phyloP scores from a whole-genome alignment of 495 filamentous ascomycete species.

The Lasiosphaeris hirsuta region DNA sequence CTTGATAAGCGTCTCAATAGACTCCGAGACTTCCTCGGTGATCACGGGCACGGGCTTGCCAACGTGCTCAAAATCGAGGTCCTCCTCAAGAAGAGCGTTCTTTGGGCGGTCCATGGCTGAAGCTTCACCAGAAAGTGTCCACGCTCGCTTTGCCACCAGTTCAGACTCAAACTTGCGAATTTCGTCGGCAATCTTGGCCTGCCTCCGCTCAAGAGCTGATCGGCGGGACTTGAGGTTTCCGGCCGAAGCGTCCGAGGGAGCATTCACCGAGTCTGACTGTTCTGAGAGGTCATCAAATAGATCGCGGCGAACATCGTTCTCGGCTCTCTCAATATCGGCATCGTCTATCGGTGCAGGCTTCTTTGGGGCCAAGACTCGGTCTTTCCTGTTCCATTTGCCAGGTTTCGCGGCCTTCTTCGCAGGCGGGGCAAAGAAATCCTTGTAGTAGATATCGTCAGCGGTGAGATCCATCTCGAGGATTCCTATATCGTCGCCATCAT shows the following conservation, averaged over 20 bases:
- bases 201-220: slow-evolving; percentile 81
- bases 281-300: slow-evolving; percentile 81
- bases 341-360: slow-evolving; percentile 39
- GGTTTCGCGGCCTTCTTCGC: slow-evolving; percentile 56
- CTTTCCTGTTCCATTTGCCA: slow-evolving; percentile 35
- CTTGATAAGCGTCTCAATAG: slow-evolving; percentile 92
- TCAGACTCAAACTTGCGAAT: slow-evolving; percentile 87
- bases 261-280: slow-evolving; percentile 51
- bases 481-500: slow-evolving; percentile 51
- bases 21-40: slow-evolving; percentile 88
- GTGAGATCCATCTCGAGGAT: slow-evolving; percentile 58
- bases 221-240: slow-evolving; percentile 54
- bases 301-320: slow-evolving; percentile 85
- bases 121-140: slow-evolving; percentile 89
- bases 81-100: slow-evolving; percentile 91
- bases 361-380: slow-evolving; percentile 6
- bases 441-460: slow-evolving; percentile 82
- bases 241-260: slow-evolving; percentile 53
- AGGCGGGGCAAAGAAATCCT: slow-evolving; percentile 87
- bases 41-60: slow-evolving; percentile 94
- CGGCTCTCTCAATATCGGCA: slow-evolving; percentile 75
- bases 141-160: slow-evolving; percentile 85
- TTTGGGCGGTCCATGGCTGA: slow-evolving; percentile 74
- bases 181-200: slow-evolving; percentile 79
- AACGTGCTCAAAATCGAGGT: slow-evolving; percentile 92